These are phyloP conservation scores for Daldinia vernicosa DNA, from an alignment of 495 filamentous ascomycete species.

Conservation along the genomic window DNA sequence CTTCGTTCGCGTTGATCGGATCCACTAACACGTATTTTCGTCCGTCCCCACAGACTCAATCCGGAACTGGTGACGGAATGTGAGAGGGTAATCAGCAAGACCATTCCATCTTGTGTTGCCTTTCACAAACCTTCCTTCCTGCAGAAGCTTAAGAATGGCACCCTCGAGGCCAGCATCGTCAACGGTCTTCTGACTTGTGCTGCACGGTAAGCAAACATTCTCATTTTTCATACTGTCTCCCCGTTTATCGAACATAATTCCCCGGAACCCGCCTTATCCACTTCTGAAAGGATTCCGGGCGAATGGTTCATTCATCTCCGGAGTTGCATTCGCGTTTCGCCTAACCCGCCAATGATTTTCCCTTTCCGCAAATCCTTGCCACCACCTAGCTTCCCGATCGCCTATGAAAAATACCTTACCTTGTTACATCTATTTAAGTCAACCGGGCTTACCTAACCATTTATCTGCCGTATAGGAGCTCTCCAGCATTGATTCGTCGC, in stretches of 20 bases:
- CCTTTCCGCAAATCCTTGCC: slow-evolving; percentile 16
- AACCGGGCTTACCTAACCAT: slow-evolving; percentile 33
- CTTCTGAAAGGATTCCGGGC: slow-evolving; percentile 42
- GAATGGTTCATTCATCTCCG: slow-evolving; percentile 45
- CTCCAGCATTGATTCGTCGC: slow-evolving; percentile 58
- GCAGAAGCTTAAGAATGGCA: slow-evolving; percentile 58
- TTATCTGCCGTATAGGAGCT: slow-evolving; percentile 48
- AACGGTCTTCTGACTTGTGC: slow-evolving; percentile 59
- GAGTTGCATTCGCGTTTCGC: slow-evolving; percentile 33
- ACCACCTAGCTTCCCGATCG: slow-evolving; percentile 29
- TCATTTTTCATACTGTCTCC: slow-evolving; percentile 12
- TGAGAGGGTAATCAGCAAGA: slow-evolving; percentile 60
- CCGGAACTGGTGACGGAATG: slow-evolving; percentile 60
- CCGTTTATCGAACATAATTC: slow-evolving; percentile 11
- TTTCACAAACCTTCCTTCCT: slow-evolving; percentile 63
- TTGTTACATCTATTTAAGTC: slow-evolving; percentile 5
- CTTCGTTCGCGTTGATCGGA: slow-evolving; percentile 42
- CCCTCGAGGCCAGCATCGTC: slow-evolving; percentile 57
- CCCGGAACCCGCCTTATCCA: slow-evolving; percentile 36
- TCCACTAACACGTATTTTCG: slow-evolving; percentile 46
- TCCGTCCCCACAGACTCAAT: slow-evolving; percentile 51
- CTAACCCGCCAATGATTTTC: slow-evolving; percentile 36
- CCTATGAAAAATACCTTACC: slow-evolving; percentile 18
- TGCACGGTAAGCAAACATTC: slow-evolving; percentile 52
- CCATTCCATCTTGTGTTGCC: slow-evolving; percentile 60